Conservation (phyloP, 1,284 basidiomycete genomes). For the Vanrija pseudolonga region DNA sequence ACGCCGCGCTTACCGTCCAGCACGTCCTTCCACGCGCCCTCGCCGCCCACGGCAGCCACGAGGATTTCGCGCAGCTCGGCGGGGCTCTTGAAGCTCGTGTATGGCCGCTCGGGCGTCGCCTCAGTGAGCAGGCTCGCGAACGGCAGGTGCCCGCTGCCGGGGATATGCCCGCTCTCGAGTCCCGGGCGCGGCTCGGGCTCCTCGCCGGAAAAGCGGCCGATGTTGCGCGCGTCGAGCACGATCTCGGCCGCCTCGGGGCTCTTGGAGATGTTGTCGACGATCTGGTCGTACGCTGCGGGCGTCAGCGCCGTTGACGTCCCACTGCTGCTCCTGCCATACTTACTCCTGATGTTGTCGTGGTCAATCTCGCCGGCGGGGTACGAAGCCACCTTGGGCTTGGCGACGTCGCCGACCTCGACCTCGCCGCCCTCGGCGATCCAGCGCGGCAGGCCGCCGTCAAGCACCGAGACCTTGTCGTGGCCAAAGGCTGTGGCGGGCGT, state of each 20-base stretch:
- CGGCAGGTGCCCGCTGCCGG: slow-evolving; percentile 76
- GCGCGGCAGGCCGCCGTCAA: slow-evolving; percentile 82
- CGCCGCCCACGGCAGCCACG: slow-evolving; percentile 51
- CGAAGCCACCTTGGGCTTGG: background rate
- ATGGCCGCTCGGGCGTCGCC: slow-evolving; percentile 43
- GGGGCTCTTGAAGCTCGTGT: slow-evolving; percentile 58
- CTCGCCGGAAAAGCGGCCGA: slow-evolving; percentile 72
- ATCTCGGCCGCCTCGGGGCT: slow-evolving; percentile 53
- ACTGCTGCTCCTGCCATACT: background rate
- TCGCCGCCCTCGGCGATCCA: slow-evolving; percentile 72
- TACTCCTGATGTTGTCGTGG: no score
- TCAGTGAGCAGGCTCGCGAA: slow-evolving; percentile 68
- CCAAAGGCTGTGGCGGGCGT: slow-evolving; percentile 62
- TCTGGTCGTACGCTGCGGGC: slow-evolving; percentile 69
- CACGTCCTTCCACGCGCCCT: slow-evolving; percentile 54
- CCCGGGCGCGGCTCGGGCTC: slow-evolving; percentile 86
- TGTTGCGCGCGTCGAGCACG: slow-evolving; percentile 81
- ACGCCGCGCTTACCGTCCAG: slow-evolving; percentile 56
- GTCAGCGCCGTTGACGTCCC: no score
- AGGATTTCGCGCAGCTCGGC: slow-evolving; percentile 58
- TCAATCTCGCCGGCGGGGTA: background rate
- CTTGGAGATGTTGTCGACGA: slow-evolving; percentile 66
- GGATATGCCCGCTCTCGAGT: slow-evolving; percentile 89
- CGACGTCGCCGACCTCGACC: slow-evolving; percentile 55
- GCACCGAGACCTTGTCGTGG: slow-evolving; percentile 74